A percentile compares a stretch with the other conserved stretches of the same genome.
These are phyloP conservation scores for Fusarium guadeloupense DNA, from an alignment of 2,329 filamentous ascomycete genomes.

Conservation along the genomic window DNA sequence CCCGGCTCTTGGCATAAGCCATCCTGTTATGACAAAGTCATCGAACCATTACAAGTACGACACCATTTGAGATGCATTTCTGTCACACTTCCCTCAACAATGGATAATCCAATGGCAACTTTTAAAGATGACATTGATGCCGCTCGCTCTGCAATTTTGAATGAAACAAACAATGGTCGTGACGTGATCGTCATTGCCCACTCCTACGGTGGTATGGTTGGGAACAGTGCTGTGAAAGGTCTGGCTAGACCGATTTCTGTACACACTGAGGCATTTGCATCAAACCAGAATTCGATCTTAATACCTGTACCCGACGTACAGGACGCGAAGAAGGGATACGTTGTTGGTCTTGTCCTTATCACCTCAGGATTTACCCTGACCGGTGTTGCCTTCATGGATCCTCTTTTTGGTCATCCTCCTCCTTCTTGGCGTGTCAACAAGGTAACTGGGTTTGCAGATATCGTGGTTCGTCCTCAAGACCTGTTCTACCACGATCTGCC, in stretches of 20 bases:
- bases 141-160: background rate
- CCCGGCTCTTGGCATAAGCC: background rate
- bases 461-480: background rate
- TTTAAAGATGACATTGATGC: slow-evolving; percentile 3
- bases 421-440: slow-evolving; percentile 1
- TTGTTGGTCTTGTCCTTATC: background rate
- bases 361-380: background rate
- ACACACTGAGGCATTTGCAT: background rate
- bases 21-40: background rate
- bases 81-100: background rate
- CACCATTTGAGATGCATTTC: background rate
- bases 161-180: background rate
- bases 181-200: slow-evolving; percentile 2
- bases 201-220: slow-evolving; percentile 1
- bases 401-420: background rate
- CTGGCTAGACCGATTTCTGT: background rate
- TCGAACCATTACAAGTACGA: background rate
- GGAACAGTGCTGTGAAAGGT: background rate
- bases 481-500: slow-evolving; percentile 1
- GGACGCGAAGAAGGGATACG: background rate
- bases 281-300: background rate
- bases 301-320: background rate
- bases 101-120: background rate
- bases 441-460: background rate
- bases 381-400: background rate